Percentiles rank a stretch among this genome's conserved stretches.
Evolutionary conservation across 1,139 yeast species (phyloP).

Genomic region (Sugiyamaella japonica): DNA sequence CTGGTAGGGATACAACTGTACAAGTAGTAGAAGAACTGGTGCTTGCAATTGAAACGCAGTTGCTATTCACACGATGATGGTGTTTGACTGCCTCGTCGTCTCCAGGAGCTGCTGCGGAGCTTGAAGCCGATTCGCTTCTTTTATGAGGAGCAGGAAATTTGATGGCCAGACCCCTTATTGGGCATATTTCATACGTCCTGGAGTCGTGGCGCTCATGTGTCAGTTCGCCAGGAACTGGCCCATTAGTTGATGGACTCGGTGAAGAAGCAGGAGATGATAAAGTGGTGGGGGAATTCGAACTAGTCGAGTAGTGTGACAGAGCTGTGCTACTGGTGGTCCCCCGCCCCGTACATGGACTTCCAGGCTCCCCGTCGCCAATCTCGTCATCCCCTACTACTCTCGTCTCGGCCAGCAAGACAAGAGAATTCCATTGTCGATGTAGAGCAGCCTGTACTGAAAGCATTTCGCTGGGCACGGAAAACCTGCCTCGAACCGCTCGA

Average conservation of each 20-base stretch:
- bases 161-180: conserved; percentile 18
- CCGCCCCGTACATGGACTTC: conserved; percentile 11
- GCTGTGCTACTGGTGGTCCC: background rate
- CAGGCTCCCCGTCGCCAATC: background rate
- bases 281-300: conserved; percentile 6
- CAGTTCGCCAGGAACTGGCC: background rate
- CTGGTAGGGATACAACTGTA: background rate
- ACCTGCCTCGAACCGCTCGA: conserved; percentile 28
- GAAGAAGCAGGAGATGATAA: conserved; percentile 15
- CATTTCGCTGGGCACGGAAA: conserved; percentile 28
- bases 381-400: conserved; percentile 1
- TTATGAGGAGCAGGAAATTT: conserved; percentile 8
- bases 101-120: background rate
- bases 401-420: conserved; percentile 14
- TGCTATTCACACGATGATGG: conserved; percentile 2
- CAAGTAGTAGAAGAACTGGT: background rate
- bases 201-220: background rate
- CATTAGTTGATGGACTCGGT: conserved; percentile 12
- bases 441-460: conserved; percentile 23
- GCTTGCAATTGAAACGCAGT: conserved; percentile 6
- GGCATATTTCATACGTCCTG: conserved; percentile 10
- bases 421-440: conserved; percentile 26
- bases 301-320: conserved; percentile 2
- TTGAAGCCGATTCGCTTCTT: conserved; percentile 2
- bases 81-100: background rate